Conservation (phyloP, 495 filamentous ascomycete genomes). For the Parmelia sp. region DNA sequence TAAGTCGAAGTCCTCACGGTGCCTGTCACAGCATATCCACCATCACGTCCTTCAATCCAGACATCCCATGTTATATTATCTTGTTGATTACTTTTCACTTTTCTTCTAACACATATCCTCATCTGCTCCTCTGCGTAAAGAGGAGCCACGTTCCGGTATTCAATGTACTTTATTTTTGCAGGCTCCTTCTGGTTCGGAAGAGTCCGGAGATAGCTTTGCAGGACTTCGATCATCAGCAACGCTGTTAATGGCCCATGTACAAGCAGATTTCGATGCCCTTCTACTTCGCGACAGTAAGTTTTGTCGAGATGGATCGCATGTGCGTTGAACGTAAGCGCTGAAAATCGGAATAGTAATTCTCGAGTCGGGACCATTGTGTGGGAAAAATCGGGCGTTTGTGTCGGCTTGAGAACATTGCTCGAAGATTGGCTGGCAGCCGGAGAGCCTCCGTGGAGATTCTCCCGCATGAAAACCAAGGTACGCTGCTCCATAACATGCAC, state of each 20-base stretch:
- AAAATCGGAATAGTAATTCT: slow-evolving; percentile 74
- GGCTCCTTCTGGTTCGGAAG: slow-evolving; percentile 1
- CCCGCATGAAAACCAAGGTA: slow-evolving; percentile 57
- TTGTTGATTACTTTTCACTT: slow-evolving; percentile 13
- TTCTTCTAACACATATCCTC: slow-evolving; percentile 47
- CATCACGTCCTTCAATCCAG: slow-evolving; percentile 59
- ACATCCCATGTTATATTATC: slow-evolving; percentile 41
- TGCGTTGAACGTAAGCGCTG: slow-evolving; percentile 78
- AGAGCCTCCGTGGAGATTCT: slow-evolving; percentile 19
- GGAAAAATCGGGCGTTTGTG: slow-evolving; percentile 47
- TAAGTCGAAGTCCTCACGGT: slow-evolving; percentile 30
- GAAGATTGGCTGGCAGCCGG: slow-evolving; percentile 17
- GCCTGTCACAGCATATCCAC: slow-evolving; percentile 57
- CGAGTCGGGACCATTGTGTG: slow-evolving; percentile 56
- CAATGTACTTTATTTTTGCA: slow-evolving; percentile 44
- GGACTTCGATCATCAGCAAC: slow-evolving; percentile 60
- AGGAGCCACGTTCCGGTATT: slow-evolving; percentile 79
- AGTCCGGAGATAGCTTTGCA: slow-evolving; percentile 46
- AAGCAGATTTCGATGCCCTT: slow-evolving; percentile 67
- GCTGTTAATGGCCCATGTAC: slow-evolving; percentile 85
- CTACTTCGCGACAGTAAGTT: slow-evolving; percentile 57
- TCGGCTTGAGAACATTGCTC: slow-evolving; percentile 27
- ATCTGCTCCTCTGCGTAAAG: slow-evolving; percentile 65
- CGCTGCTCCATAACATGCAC: slow-evolving; percentile 44
- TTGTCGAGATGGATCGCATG: slow-evolving; percentile 81